phyloP scores from a whole-genome alignment of 129 eudicot genomes.

The Deinandra increscens region DNA sequence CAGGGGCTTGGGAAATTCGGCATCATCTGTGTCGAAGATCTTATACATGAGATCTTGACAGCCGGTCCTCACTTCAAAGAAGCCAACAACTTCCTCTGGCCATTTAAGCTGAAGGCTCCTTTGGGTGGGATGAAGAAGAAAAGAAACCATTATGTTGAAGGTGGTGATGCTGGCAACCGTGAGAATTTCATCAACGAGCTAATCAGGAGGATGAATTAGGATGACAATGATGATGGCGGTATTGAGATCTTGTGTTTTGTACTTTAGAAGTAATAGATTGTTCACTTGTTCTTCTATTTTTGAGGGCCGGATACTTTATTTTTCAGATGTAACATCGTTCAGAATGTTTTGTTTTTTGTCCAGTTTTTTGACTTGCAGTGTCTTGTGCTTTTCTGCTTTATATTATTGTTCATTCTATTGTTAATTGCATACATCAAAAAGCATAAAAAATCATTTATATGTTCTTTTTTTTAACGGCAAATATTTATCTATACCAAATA shows the following conservation, averaged over 20 bases:
- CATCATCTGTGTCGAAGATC: constrained; percentile 77
- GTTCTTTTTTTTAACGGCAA: no score
- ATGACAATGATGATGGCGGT: background rate
- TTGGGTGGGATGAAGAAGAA: constrained; percentile 80
- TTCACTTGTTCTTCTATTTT: constrained; percentile 22
- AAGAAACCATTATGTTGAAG: constrained; percentile 85
- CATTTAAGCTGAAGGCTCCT: constrained; percentile 76
- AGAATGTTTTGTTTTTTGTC: constrained; percentile 20
- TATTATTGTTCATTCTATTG: background rate
- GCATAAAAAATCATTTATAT: no score
- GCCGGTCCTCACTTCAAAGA: constrained; percentile 89
- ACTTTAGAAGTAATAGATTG: constrained; percentile 26
- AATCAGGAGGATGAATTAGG: constrained; percentile 83
- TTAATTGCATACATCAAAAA: background rate
- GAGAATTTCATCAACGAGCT: constrained; percentile 75
- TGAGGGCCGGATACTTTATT: constrained; percentile 20
- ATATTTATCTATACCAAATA: no score
- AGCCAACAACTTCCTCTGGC: constrained; percentile 88
- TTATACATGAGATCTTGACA: constrained; percentile 79
- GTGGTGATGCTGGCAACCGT: constrained; percentile 92
- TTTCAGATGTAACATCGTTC: constrained; percentile 14
- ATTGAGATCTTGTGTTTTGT: constrained; percentile 26
- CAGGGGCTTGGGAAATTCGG: constrained; percentile 73
- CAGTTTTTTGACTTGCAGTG: constrained; percentile 14
- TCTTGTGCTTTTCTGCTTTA: background rate